Conservation (phyloP, 129 eudicot species). For the Escallonia rubra region DNA sequence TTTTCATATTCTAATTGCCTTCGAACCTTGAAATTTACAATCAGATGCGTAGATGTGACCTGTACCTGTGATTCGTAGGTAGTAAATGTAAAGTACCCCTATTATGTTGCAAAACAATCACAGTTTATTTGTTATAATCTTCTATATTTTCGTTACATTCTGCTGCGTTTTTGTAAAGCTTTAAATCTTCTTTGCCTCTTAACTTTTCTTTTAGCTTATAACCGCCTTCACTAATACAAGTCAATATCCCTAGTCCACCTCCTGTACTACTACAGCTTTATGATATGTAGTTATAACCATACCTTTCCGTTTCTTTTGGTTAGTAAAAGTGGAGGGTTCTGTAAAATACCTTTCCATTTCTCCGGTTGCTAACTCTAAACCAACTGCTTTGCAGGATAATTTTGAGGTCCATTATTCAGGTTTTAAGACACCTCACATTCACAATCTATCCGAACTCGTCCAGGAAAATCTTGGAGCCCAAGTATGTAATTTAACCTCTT, state of each 20-base stretch:
- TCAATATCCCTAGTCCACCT: neutral
- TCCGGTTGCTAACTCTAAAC: slow-evolving; percentile 1
- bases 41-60: no score
- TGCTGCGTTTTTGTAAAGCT: no score
- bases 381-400: slow-evolving; percentile 57
- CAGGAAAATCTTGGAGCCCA: slow-evolving; percentile 59
- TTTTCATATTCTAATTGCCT: no score
- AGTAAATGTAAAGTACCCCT: no score
- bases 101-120: no score
- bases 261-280: neutral
- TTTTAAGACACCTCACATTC: slow-evolving; percentile 73
- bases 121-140: no score
- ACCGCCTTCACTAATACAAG: neutral
- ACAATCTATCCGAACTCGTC: slow-evolving; percentile 85
- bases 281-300: neutral
- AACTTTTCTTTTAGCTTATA: neutral
- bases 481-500: slow-evolving; percentile 26
- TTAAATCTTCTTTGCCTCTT: no score
- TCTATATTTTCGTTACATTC: no score
- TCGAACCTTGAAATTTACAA: no score
- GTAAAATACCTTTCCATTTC: neutral
- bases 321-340: no score
- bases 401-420: slow-evolving; percentile 85
- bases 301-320: neutral
- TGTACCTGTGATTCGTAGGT: no score